Base-by-base conservation (phyloP, 345 rosid genomes). In the Aethionema arabicum region DNA sequence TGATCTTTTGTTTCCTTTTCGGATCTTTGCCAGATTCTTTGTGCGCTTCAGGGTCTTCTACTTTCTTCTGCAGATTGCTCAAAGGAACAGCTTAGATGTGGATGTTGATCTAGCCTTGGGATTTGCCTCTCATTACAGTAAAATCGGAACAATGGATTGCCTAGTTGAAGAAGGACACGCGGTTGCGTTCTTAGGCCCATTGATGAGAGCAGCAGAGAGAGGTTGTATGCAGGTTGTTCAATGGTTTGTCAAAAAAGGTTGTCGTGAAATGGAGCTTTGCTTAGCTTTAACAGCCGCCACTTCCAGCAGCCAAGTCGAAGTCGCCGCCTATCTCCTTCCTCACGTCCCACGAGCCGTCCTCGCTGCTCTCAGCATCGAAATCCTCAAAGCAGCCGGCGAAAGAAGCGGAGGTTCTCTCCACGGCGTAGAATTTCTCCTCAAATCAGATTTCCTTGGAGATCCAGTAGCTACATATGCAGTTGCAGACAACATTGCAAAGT, bases 151-250 rank as follows among this genome's bases (percentile, higher is more conserved):
- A 6, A 93, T 93, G 99, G 93, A 89, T 76, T 93, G 97, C 74
- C 83, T 93, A 21, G 99, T 89, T 67, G 99, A 89, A 76, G 99
- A 93, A 74, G 99, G 97, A 41, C 79, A 93, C 50, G 99, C 97
- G 12, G 82, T 83, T 63, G 90, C 96, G 32, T 93, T 93, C 72
- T 65, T 93, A 76, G 95, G 96, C 15, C 99, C 97, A 4, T 74
- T 93, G 67, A 82, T 93, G 97, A 89, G 96, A 79, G 97, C 97
- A 43, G 90, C 97, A 0, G 95, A 92, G 82, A 85, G 95, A 69
- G 97, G 99, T 38, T 87, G 95, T 60, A 77, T 89, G 87, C 91
- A 85, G 73, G 97, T 92, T 63, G 96, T 93, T 4, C 90, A 83
- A 72, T 93, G 99, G 99, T 89, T 89, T 76, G 95, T 93, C 59